These are phyloP conservation scores for Coemansia sp. DNA, from an alignment of 192 early-diverging fungal species.

Conservation along the genomic window DNA sequence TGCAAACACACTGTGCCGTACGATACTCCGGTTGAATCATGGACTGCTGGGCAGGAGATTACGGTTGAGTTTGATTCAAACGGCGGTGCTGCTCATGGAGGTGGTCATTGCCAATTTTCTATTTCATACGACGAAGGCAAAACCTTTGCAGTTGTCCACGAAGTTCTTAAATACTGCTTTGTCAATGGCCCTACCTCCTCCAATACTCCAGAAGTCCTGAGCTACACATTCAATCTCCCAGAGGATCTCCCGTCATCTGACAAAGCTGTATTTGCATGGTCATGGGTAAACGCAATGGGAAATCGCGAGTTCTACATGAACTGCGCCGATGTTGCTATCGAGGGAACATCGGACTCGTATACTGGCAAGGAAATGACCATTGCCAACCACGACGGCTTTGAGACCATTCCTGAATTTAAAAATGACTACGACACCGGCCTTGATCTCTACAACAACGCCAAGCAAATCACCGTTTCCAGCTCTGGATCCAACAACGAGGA, in stretches of 20 bases:
- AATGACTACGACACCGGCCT: constrained; percentile 16
- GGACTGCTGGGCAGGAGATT: constrained; percentile 48
- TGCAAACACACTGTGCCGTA: constrained; percentile 16
- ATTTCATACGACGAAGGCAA: constrained; percentile 59
- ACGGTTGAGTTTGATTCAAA: constrained; percentile 36
- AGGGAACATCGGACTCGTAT: constrained; percentile 28
- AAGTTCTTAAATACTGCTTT: constrained; percentile 47
- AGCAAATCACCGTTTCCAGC: constrained; percentile 14
- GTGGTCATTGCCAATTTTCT: constrained; percentile 66
- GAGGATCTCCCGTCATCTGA: constrained; percentile 33
- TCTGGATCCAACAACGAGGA: not conserved
- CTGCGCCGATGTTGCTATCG: constrained; percentile 57
- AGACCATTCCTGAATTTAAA: constrained; percentile 27
- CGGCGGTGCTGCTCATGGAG: constrained; percentile 36
- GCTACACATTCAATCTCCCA: constrained; percentile 52
- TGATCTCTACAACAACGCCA: constrained; percentile 6
- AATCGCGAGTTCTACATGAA: constrained; percentile 65
- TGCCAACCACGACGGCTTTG: constrained; percentile 31
- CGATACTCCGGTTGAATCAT: constrained; percentile 20
- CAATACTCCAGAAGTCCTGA: constrained; percentile 7
- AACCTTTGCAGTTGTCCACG: constrained; percentile 60
- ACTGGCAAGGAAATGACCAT: constrained; percentile 39
- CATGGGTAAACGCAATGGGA: constrained; percentile 64
- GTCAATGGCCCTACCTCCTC: not conserved
- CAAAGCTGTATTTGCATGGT: constrained; percentile 60